Percentiles rank a stretch among this genome's conserved stretches.
Evolutionary conservation across 805 yeast species (phyloP).

Genomic region (Metschnikowia chrysomelidarum): DNA sequence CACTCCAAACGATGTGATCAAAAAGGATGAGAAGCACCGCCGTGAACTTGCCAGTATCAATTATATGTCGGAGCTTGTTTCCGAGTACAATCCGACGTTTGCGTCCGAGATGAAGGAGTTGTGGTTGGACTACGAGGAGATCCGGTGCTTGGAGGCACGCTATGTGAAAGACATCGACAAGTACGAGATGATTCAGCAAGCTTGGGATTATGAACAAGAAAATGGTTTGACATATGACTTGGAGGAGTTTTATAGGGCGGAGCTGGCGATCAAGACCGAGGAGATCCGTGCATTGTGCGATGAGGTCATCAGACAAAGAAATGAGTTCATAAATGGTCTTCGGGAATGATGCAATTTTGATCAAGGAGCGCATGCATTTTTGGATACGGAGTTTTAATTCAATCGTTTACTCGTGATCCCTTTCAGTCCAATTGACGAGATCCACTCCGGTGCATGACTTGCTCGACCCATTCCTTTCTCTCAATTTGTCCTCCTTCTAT

Average conservation of each 20-base stretch:
- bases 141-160: conserved; percentile 75
- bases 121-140: conserved; percentile 90
- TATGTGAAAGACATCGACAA: conserved; percentile 95
- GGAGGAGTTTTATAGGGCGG: conserved; percentile 66
- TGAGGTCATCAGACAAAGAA: conserved; percentile 28
- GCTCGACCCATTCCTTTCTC: too few relatives aligned
- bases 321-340: conserved; percentile 12
- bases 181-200: conserved; percentile 79
- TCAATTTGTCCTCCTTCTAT: too few relatives aligned
- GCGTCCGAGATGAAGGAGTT: conserved; percentile 63
- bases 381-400: too few relatives aligned
- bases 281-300: conserved; percentile 72
- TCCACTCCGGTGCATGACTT: too few relatives aligned
- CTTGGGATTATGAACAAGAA: conserved; percentile 78
- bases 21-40: conserved; percentile 78
- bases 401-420: too few relatives aligned
- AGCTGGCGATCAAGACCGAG: conserved; percentile 59
- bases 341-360: too few relatives aligned
- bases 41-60: conserved; percentile 74
- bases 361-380: too few relatives aligned
- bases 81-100: conserved; percentile 61
- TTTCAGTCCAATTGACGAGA: too few relatives aligned
- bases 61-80: conserved; percentile 58
- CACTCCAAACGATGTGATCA: conserved; percentile 68
- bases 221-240: conserved; percentile 57